Evolutionary conservation across 768 basidiomycete species (phyloP), one percentile per base, ranked within the genome.

Genomic region (Hygrocybe coccinea): DNA sequence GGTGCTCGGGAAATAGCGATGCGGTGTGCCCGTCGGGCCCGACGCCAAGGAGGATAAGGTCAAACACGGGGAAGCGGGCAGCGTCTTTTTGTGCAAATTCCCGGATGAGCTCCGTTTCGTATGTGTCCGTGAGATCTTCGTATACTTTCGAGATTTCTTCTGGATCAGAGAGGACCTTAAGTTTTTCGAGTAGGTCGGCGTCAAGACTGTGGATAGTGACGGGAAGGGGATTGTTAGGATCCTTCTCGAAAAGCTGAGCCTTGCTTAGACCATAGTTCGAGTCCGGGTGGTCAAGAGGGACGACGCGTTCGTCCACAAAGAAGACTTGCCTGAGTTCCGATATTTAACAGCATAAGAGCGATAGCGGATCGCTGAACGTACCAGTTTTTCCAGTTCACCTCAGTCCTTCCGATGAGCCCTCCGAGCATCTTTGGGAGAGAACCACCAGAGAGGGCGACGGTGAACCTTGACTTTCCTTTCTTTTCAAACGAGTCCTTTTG

Each of bases 11-110:
- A 83, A 99, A 99, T 62, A 99, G 85, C 6, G 91, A 94, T 58
- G 89, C 93, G 39, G 95, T 98, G 77, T 99, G 97, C n/a, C 95
- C 95, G 68, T 97, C 97, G 5, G 90, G 91, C 29, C 97, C 97
- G 81, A 95, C 86, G 48, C 97, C 97, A 50, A 99, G 86, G 43
- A 99, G 83, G 74, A 98, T 89, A 67, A 99, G 84, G 69, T 99
- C 97, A 70, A 99, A 98, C 50, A 97, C 79, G 59, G 97, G 97
- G 80, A 97, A 98, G 57, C 95, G 86, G 15, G 95, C 95, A 4
- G 93, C 79, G 68, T 97, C 92, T 67, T 86, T 90, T 67, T 87
- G 85, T 0, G 95, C 97, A 66, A 99, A 99, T 68, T 89, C 87
- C 57, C 70, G 79, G 66, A 98, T 92, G 67, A 99, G 88, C 67